A percentile compares a stretch with the other conserved stretches of the same genome.
phyloP scores from a whole-genome alignment of 176 grass and related monocot species.

The Chloris gayana region DNA sequence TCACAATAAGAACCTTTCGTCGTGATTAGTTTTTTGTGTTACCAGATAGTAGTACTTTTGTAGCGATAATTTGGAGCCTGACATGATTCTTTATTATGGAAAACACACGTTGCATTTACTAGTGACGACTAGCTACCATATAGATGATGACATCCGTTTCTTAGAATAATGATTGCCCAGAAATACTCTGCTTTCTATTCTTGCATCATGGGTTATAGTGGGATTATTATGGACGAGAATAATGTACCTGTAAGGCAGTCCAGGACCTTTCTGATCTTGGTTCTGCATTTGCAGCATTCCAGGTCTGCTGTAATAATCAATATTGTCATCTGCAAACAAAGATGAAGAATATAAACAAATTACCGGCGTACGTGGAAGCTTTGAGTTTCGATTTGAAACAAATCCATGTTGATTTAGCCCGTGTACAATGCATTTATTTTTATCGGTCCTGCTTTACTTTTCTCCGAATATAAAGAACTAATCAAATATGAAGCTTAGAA shows the following conservation, averaged over 20 bases:
- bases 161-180: too few relatives aligned
- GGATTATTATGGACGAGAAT: not conserved
- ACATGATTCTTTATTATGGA: not conserved
- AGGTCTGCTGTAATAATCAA: conserved; percentile 35
- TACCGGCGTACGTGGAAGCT: not conserved
- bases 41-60: not conserved
- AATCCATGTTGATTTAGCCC: not conserved
- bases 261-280: conserved; percentile 36
- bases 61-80: too few relatives aligned
- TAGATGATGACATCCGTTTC: too few relatives aligned
- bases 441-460: not conserved
- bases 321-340: conserved; percentile 36
- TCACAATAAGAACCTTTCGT: not conserved
- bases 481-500: not conserved
- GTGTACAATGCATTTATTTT: not conserved
- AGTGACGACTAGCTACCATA: too few relatives aligned
- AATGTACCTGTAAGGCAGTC: conserved; percentile 36
- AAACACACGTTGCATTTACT: too few relatives aligned
- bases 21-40: not conserved
- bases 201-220: not conserved
- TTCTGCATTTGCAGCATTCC: conserved; percentile 29
- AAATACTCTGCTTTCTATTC: not conserved
- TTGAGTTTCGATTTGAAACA: not conserved
- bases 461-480: not conserved
- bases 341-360: not conserved